phyloP scores from a whole-genome alignment of 2,329 filamentous ascomycete genomes.

The Trichophyton schoenleinii region DNA sequence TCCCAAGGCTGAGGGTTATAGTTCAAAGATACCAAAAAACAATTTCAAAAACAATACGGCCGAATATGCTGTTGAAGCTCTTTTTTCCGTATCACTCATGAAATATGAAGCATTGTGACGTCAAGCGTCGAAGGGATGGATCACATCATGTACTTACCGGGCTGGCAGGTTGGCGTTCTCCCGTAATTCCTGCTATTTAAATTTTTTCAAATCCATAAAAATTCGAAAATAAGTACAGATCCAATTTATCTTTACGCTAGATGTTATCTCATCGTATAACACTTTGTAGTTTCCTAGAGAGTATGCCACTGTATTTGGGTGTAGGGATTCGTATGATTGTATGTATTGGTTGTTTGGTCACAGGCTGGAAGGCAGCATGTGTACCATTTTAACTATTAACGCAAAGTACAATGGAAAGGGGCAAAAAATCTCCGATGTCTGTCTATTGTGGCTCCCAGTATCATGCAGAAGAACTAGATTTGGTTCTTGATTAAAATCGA shows the following conservation, averaged over 20 bases:
- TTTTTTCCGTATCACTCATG: not conserved
- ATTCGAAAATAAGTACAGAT: not conserved
- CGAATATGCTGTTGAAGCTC: not conserved
- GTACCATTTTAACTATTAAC: not conserved
- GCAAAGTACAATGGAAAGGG: not conserved
- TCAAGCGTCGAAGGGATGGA: not conserved
- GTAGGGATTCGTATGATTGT: not conserved
- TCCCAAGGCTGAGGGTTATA: not conserved
- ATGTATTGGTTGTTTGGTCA: not conserved
- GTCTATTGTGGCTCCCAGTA: not conserved
- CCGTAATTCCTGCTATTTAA: not conserved
- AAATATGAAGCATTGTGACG: not conserved
- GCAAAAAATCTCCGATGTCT: not conserved
- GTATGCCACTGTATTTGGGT: too few species aligned
- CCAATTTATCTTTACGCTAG: not conserved
- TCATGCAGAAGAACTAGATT: not conserved
- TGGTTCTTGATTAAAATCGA: not conserved
- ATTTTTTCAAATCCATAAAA: not conserved
- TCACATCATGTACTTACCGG: not conserved
- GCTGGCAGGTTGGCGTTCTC: slow-evolving; percentile 1
- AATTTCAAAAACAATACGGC: not conserved
- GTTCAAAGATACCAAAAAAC: not conserved
- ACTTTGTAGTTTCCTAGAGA: too few species aligned
- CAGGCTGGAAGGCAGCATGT: not conserved
- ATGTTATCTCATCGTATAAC: not conserved